Base-by-base conservation (phyloP, 2,329 filamentous ascomycete species). In the Akanthomyces muscarius region DNA sequence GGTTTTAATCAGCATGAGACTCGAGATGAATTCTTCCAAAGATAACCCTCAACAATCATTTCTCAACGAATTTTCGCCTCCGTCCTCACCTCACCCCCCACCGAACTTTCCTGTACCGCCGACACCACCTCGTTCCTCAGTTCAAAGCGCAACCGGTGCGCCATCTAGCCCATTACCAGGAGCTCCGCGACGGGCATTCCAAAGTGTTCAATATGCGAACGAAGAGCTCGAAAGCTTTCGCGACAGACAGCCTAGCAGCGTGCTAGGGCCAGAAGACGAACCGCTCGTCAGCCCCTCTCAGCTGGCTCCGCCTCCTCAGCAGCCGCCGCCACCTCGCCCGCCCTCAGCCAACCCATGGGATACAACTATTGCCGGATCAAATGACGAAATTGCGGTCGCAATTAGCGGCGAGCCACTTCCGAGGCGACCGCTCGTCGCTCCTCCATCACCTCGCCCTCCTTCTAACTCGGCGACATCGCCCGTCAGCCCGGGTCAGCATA, bases 1-100 rank as follows among this genome's bases (percentile, higher is more conserved):
- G 57, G 78, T 83, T 38, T 71, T 86, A 18, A 80, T 80, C 71
- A 77, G 81, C 55, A 81, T 86, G 78, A 85, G 80, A 68, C 76
- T 86, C 14, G 77, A 80, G 52, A 69, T 70, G n/a, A 69, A 68
- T 4, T 30, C 63, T 5, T 69, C 69, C 51, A 69, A 73, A 64
- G 51, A 61, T 8, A 28, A 38, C 8, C 67, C 69, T 41, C 58
- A 65, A 23, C 70, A 70, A 23, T 70, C 69, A 48, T 69, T 71
- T 64, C 66, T 72, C 66, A 66, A 64, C 7, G 66, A 68, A 30
- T 51, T 67, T 18, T 59, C 58, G 18, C 58, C 58, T 10, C 63
- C 59, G 4, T 59, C 59, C 7, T 64, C 63, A n/a, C 60, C 63
- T 10, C 4, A 59, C 6, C 58, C 63, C n/a, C 53, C 57, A n/a